These are phyloP conservation scores for Acer campestre DNA, from an alignment of 345 rosid genomes.

Conservation along the genomic window DNA sequence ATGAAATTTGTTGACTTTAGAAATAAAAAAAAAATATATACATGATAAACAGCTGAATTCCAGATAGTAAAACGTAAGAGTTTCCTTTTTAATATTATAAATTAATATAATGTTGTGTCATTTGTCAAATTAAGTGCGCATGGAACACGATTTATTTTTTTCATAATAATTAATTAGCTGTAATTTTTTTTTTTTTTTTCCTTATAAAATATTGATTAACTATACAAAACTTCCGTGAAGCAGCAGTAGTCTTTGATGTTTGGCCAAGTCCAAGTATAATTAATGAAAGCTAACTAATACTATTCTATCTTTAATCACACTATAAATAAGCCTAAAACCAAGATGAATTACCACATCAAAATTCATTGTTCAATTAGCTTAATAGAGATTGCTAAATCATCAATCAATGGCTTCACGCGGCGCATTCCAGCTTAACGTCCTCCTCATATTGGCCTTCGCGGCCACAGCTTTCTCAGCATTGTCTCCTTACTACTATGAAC, in stretches of 20 bases:
- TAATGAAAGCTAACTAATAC: too few species aligned
- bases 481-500: slow-evolving; percentile 53
- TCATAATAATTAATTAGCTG: too few species aligned
- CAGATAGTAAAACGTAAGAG: too few species aligned
- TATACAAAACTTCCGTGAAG: background rate
- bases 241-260: slow-evolving; percentile 1
- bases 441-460: slow-evolving; percentile 24
- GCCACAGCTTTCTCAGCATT: slow-evolving; percentile 24
- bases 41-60: too few species aligned
- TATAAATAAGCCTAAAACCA: slow-evolving; percentile 1
- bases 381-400: background rate
- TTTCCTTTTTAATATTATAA: too few species aligned
- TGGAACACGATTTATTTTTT: too few species aligned
- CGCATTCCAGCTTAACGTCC: slow-evolving; percentile 8
- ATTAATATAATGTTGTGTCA: too few species aligned
- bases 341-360: background rate
- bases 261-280: background rate
- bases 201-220: too few species aligned
- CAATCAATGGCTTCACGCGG: slow-evolving; percentile 24
- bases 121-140: too few species aligned
- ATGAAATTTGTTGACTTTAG: too few species aligned
- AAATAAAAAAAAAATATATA: too few species aligned
- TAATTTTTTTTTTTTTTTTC: too few species aligned
- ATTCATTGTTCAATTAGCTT: background rate
- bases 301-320: background rate